These are phyloP conservation scores for Yueomyces sp. DNA, from an alignment of 805 yeast species.

Conservation along the genomic window DNA sequence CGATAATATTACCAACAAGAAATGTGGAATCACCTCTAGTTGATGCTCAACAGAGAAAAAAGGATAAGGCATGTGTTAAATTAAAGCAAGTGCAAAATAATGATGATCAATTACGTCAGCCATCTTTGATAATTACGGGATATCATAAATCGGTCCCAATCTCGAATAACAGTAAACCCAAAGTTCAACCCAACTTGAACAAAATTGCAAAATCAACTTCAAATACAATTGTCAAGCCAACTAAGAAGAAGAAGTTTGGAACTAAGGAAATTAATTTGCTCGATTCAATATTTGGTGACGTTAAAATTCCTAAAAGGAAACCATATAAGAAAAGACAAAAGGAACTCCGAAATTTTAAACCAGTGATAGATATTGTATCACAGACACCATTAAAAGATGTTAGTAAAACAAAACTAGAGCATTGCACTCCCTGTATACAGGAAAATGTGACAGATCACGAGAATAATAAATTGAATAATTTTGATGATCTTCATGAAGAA, in stretches of 20 bases:
- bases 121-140: neutral
- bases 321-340: too few relatives aligned
- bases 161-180: too few relatives aligned
- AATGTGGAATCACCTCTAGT: neutral
- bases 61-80: slow-evolving; percentile 9
- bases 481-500: too few relatives aligned
- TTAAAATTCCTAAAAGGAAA: neutral
- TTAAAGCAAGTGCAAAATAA: slow-evolving; percentile 6
- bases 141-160: too few relatives aligned
- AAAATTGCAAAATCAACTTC: neutral
- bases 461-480: too few relatives aligned
- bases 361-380: neutral
- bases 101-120: slow-evolving; percentile 1
- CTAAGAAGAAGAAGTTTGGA: neutral
- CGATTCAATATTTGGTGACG: slow-evolving; percentile 14
- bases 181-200: too few relatives aligned
- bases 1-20: neutral
- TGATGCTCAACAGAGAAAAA: slow-evolving; percentile 9
- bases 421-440: too few relatives aligned
- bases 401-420: neutral
- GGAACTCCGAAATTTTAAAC: neutral
- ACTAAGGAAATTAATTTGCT: slow-evolving; percentile 12
- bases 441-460: too few relatives aligned
- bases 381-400: neutral
- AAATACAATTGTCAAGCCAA: neutral